Evolutionary conservation across 1,284 basidiomycete species (phyloP), one percentile per base, ranked within the genome.

Genomic region (Acaromyces ingoldii): DNA sequence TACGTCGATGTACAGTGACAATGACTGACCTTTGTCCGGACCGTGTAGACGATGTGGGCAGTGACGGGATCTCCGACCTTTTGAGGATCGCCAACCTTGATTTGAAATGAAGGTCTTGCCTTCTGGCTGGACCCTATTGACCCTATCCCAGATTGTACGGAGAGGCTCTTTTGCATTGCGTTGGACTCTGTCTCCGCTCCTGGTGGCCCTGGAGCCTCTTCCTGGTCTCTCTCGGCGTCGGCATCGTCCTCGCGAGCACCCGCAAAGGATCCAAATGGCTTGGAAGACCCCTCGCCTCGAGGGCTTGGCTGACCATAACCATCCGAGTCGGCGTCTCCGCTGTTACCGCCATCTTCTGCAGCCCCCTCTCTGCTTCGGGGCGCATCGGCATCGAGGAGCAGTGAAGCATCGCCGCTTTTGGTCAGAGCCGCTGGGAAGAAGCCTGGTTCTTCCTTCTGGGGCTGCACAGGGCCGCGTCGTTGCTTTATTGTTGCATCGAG

Each of bases 41-140:
- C 67, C 1, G 71, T 72, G 76, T 98, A 75, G 40, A 74, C 72
- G 5, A 69, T 73, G 46, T 75, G 72, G 2, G 63, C 72, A 1
- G 67, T 70, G 37, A 75, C 56, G 3, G 67, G 65, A 43, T 74
- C 72, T 17, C 72, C 67, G 24, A 72, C 65, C 29, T 66, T 70
- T 43, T 72, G 69, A 7, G 72, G 72, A 37, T 75, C 67, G 34
- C 70, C 67, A 4, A 75, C 72, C 26, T 62, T 63, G 58, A 75
- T 65, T 22, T 31, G 43, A 39, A 75, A 75, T 4, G 13, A 41
- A 21, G n/a, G 4, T 40, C 31, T n/a, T 49, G 11, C 33, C 39
- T 45, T 24, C 15, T 45, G n/a, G 15, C 24, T 17, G 17, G 5
- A 15, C 15, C 17, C 29, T 47, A 6, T 17, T 48, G 34, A 2